Conservation (phyloP, 352 stramenopile species). For the Phytophthora pini region DNA sequence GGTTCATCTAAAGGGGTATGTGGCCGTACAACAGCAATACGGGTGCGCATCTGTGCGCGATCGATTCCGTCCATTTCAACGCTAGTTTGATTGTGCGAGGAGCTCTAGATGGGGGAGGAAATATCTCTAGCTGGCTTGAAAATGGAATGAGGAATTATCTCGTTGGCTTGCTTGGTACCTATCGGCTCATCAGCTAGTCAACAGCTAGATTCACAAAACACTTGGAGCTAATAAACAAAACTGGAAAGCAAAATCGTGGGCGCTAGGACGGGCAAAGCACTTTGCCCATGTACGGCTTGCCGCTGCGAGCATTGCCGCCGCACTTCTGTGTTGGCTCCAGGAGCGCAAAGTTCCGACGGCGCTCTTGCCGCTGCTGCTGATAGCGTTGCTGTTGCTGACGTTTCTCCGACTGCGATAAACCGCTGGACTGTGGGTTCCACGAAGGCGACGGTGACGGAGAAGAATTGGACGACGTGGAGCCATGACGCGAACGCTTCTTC, state of each 20-base stretch:
- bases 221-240: conserved; percentile 32
- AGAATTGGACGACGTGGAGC: conserved; percentile 43
- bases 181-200: not conserved
- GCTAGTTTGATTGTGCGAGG: too few relatives aligned
- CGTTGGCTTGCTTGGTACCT: too few relatives aligned
- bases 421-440: conserved; percentile 33
- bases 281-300: conserved; percentile 33
- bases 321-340: conserved; percentile 36
- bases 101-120: too few relatives aligned
- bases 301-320: conserved; percentile 26
- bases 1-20: too few relatives aligned
- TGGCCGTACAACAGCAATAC: too few relatives aligned
- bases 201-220: conserved; percentile 18
- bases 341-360: conserved; percentile 37
- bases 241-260: conserved; percentile 5
- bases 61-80: too few relatives aligned
- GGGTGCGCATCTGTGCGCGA: too few relatives aligned
- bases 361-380: conserved; percentile 42
- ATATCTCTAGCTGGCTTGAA: too few relatives aligned
- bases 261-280: conserved; percentile 43
- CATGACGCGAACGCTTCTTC: conserved; percentile 68
- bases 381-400: conserved; percentile 40
- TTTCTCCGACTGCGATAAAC: conserved; percentile 39
- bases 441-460: conserved; percentile 30
- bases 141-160: too few relatives aligned